Percentiles rank a stretch among this genome's conserved stretches.
These are phyloP conservation scores for Pseudopithomyces maydicus DNA, from an alignment of 2,329 filamentous ascomycete genomes.

Conservation along the genomic window DNA sequence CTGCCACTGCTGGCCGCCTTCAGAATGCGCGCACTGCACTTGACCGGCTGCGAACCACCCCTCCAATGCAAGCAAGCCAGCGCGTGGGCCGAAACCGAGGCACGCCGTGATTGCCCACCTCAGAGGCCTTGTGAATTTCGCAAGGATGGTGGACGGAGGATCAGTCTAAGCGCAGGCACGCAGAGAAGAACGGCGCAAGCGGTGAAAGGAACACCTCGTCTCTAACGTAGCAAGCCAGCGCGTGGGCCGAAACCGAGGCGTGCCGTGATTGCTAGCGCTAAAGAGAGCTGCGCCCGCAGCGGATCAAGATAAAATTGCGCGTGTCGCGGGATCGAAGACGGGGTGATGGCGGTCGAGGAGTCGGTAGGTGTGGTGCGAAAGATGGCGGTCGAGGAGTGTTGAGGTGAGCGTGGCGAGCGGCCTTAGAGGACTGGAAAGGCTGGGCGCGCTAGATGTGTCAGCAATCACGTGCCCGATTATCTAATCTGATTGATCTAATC, in stretches of 20 bases:
- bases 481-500: no score
- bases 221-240: conserved; percentile 6
- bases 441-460: not conserved
- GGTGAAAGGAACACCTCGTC: not conserved
- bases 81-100: conserved; percentile 14
- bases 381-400: not conserved
- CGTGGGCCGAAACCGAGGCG: conserved; percentile 2
- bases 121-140: conserved; percentile 20
- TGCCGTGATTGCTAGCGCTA: not conserved
- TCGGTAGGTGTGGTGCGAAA: not conserved
- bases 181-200: not conserved
- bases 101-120: conserved; percentile 6
- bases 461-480: not conserved
- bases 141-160: conserved; percentile 22
- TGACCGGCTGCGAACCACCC: conserved; percentile 19
- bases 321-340: not conserved
- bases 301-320: not conserved
- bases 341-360: not conserved
- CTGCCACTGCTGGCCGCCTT: conserved; percentile 3
- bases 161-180: not conserved
- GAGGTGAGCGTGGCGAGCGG: no score
- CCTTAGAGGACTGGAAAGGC: not conserved
- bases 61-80: conserved; percentile 12
- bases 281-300: not conserved
- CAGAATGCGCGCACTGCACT: conserved; percentile 8